Evolutionary conservation across 169 alveolate genomes (phyloP).

Genomic region (Eimeria necatrix): DNA sequence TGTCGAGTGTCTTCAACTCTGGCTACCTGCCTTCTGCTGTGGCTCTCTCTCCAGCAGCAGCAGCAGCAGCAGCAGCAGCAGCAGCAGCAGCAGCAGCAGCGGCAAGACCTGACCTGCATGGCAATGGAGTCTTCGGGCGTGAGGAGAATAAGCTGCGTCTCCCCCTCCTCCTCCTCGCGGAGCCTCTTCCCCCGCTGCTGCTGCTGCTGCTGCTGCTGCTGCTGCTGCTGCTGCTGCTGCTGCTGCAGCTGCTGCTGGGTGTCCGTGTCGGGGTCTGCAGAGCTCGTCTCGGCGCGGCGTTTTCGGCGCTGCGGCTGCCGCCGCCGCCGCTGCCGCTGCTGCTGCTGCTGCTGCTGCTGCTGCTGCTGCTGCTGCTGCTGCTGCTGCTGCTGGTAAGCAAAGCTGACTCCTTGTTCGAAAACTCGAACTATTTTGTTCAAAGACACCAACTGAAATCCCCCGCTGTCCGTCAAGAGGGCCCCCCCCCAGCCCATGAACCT

Average conservation of each 20-base stretch:
- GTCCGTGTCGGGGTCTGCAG: too few species aligned
- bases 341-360: slow-evolving; percentile 62
- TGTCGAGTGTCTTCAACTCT: too few species aligned
- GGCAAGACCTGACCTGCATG: slow-evolving; percentile 9
- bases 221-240: slow-evolving; percentile 69
- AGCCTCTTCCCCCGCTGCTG: not conserved
- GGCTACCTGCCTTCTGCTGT: slow-evolving; percentile 17
- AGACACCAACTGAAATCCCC: slow-evolving; percentile 81
- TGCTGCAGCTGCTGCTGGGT: not conserved
- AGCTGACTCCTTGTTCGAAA: not conserved
- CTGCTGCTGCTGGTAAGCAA: not conserved
- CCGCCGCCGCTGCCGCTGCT: not conserved
- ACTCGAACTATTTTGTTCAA: not conserved
- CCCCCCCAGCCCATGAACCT: slow-evolving; percentile 96
- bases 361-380: not conserved
- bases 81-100: not conserved
- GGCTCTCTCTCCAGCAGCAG: not conserved
- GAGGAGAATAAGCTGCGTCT: not conserved
- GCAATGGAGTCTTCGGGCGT: slow-evolving; percentile 16
- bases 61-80: slow-evolving; percentile 8
- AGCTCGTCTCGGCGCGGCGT: not conserved
- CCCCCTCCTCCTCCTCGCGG: not conserved
- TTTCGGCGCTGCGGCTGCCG: not conserved
- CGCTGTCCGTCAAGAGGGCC: slow-evolving; percentile 98
- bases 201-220: slow-evolving; percentile 40